phyloP scores from a whole-genome alignment of 176 grass and related monocot genomes.

The Areca catechu region DNA sequence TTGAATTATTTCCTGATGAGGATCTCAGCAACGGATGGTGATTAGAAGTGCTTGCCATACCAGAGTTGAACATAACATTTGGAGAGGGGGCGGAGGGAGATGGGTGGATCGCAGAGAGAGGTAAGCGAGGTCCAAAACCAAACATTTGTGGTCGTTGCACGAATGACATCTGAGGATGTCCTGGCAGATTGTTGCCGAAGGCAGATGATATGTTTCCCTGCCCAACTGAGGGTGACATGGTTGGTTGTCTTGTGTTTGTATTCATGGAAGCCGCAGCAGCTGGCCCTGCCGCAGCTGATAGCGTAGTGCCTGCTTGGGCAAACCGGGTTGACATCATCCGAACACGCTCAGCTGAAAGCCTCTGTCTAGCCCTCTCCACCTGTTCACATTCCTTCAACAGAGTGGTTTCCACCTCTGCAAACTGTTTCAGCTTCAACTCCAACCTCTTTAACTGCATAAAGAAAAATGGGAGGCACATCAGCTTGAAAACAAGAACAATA shows the following conservation, averaged over 20 bases:
- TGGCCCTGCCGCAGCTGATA: conserved; percentile 6
- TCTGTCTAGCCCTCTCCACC: conserved; percentile 57
- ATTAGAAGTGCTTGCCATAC: conserved; percentile 33
- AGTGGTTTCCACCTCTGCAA: conserved; percentile 86
- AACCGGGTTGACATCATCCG: conserved; percentile 38
- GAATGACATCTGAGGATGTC: conserved; percentile 53
- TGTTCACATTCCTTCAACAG: conserved; percentile 95
- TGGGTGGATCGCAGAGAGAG: conserved; percentile 52
- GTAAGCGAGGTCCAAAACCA: conserved; percentile 53
- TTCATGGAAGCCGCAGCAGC: conserved; percentile 17
- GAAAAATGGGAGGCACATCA: background rate
- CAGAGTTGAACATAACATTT: conserved; percentile 55
- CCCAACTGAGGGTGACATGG: conserved; percentile 23
- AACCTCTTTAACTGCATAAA: conserved; percentile 80
- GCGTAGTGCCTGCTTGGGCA: conserved; percentile 10
- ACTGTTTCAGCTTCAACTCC: conserved; percentile 93
- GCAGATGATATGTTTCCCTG: conserved; percentile 25
- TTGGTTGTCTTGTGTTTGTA: conserved; percentile 33
- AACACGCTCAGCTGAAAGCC: conserved; percentile 44
- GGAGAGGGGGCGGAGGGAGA: conserved; percentile 22
- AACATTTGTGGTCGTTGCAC: conserved; percentile 71
- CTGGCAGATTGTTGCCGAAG: conserved; percentile 31
- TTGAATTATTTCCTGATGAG: conserved; percentile 62
- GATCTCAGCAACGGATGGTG: conserved; percentile 59
- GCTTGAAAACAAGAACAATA: too few relatives aligned